These are phyloP conservation scores for Epichloe bromicola DNA, from an alignment of 2,329 filamentous ascomycete genomes.

Conservation along the genomic window DNA sequence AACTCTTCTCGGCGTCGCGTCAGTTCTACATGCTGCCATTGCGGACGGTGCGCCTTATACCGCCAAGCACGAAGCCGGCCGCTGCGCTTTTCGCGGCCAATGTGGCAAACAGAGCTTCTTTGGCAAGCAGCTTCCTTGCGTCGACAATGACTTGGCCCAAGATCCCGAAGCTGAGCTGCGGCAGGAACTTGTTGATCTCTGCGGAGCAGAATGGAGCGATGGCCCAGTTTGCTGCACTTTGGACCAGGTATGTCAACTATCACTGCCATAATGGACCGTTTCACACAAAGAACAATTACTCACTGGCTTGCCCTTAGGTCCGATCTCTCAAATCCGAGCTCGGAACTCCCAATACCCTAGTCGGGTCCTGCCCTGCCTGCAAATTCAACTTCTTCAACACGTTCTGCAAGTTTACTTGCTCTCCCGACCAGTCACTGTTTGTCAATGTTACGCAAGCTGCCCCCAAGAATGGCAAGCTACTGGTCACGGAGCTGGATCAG, in stretches of 20 bases:
- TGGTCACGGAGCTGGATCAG: constrained; percentile 87
- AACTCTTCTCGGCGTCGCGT: constrained; percentile 18
- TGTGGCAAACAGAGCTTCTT: constrained; percentile 89
- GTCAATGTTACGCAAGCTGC: constrained; percentile 76
- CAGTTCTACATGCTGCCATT: constrained; percentile 14
- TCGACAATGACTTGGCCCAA: constrained; percentile 74
- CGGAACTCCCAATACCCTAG: constrained; percentile 74
- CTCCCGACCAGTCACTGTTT: constrained; percentile 89
- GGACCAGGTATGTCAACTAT: constrained; percentile 49
- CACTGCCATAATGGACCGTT: constrained; percentile 4
- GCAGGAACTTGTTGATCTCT: constrained; percentile 69
- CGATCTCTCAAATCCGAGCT: constrained; percentile 72
- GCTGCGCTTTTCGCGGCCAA: constrained; percentile 81
- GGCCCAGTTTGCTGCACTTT: constrained; percentile 74
- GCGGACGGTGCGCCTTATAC: constrained; percentile 24
- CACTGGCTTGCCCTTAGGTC: constrained; percentile 36
- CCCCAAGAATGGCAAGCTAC: constrained; percentile 40
- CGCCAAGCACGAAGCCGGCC: constrained; percentile 67
- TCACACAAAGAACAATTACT: neutral
- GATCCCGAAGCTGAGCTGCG: constrained; percentile 60
- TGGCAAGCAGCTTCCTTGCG: constrained; percentile 77
- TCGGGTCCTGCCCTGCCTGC: constrained; percentile 90
- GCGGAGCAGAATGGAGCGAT: constrained; percentile 74
- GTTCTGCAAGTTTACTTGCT: constrained; percentile 97
- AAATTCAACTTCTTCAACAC: constrained; percentile 97